Base-by-base conservation (phyloP, 2,329 filamentous ascomycete genomes). In the Penicillium sp. region DNA sequence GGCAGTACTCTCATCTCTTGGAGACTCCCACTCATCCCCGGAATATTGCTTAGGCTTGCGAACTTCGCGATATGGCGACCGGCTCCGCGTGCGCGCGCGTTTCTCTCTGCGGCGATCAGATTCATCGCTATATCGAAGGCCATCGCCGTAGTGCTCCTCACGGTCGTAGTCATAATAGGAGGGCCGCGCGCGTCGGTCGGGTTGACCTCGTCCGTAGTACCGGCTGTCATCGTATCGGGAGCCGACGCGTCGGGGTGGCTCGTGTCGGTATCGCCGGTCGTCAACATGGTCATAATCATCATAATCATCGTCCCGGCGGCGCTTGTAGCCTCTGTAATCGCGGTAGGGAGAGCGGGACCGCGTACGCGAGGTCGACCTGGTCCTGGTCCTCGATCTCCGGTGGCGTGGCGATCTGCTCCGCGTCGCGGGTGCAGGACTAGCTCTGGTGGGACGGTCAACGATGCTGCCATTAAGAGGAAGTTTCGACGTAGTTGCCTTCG, bases 391-490 rank as follows among this genome's bases (percentile, higher is more conserved):
- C 51, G 77, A 69, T 79, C 80, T 68, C 78, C 65, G 66, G 82
- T 79, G 63, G 79, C 77, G 71, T 80, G 80, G 80, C 56, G 80
- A 81, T 65, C 70, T 73, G 48, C 55, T 64, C 65, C 72, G 67
- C 65, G 79, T 78, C 61, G 73, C 66, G 69, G 72, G 57, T 49
- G 65, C 64, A 56, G 63, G 62, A 76, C 78, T 81, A 73, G 73
- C 78, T 90, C 88, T 95, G 86, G 85, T 80, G 79, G 78, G 82
- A 81, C 85, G 86, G 88, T 95, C 87, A 95, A 95, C 84, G 81
- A 79, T 83, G 81, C 76, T 83, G 84, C 82, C 79, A 80, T 83
- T 81, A 78, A 80, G 74, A 72, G 78, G 79, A 78, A 79, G 77
- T 78, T 83, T 81, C 83, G 85, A 76, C 72, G 72, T 84, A 87